phyloP scores from a whole-genome alignment of 129 eudicot genomes.

The Chrysanthemum lavandulifolium region DNA sequence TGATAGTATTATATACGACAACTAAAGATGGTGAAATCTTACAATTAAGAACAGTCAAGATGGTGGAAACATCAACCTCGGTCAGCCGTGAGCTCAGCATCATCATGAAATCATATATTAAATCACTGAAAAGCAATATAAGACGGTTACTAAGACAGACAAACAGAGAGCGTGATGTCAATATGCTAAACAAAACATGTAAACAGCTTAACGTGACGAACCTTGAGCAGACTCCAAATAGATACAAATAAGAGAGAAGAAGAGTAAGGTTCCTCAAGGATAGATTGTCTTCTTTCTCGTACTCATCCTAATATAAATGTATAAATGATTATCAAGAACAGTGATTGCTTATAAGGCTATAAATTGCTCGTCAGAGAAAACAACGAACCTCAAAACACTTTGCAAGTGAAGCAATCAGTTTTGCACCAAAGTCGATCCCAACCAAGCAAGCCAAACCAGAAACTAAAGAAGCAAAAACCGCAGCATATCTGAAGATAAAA shows the following conservation, averaged over 20 bases:
- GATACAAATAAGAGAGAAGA: slow-evolving; percentile 70
- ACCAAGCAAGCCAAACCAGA: slow-evolving; percentile 66
- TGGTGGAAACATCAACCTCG: slow-evolving; percentile 94
- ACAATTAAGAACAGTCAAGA: slow-evolving; percentile 76
- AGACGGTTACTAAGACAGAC: background rate
- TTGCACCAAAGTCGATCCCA: too few relatives aligned
- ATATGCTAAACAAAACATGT: background rate
- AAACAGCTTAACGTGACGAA: slow-evolving; percentile 23
- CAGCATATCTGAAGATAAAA: slow-evolving; percentile 65
- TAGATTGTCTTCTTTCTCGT: slow-evolving; percentile 81
- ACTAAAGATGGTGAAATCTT: slow-evolving; percentile 38
- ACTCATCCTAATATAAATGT: slow-evolving; percentile 66
- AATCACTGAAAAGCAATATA: slow-evolving; percentile 57
- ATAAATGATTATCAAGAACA: slow-evolving; percentile 5
- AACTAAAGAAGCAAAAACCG: slow-evolving; percentile 89
- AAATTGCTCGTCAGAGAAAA: background rate
- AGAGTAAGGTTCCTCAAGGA: slow-evolving; percentile 88
- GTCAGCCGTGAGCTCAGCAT: slow-evolving; percentile 80
- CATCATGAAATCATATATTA: slow-evolving; percentile 79
- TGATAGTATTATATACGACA: background rate
- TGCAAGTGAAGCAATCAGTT: too few relatives aligned
- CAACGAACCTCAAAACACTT: too few relatives aligned
- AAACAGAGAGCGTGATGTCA: background rate
- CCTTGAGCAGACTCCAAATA: slow-evolving; percentile 96
- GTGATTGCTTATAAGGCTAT: background rate